Conservation (phyloP, 2,329 filamentous ascomycete species). For the Calonectria henricotiae region DNA sequence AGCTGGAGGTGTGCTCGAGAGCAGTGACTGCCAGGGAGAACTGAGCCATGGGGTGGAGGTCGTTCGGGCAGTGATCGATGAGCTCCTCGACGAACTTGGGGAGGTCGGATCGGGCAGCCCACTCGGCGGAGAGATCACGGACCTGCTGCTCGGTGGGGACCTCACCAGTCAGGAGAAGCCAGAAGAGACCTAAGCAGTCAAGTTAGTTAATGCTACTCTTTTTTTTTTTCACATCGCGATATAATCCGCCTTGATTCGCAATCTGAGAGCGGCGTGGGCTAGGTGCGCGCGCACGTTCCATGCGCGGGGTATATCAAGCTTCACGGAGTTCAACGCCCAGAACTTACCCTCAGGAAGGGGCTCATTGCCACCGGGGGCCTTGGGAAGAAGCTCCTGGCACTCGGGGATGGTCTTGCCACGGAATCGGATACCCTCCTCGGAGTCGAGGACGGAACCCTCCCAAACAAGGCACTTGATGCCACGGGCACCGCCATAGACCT, state of each 20-base stretch:
- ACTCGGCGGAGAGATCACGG: conserved; percentile 97
- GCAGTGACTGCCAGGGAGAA: conserved; percentile 98
- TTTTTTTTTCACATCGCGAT: neutral
- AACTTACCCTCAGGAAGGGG: conserved; percentile 90
- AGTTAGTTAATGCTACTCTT: conserved; percentile 38
- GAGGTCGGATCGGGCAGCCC: conserved; percentile 96
- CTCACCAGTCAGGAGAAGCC: conserved; percentile 98
- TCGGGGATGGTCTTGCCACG: conserved; percentile 99
- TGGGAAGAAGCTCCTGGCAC: conserved; percentile 97
- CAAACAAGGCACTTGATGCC: conserved; percentile 99
- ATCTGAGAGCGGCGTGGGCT: neutral
- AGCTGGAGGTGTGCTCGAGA: conserved; percentile 97
- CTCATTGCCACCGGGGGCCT: conserved; percentile 96
- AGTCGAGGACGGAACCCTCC: conserved; percentile 98
- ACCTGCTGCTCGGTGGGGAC: conserved; percentile 98
- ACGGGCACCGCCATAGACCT: conserved; percentile 99
- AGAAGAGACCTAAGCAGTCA: conserved; percentile 85
- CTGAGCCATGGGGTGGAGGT: conserved; percentile 99
- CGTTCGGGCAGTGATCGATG: conserved; percentile 99
- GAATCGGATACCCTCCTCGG: conserved; percentile 99
- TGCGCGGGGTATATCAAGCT: conserved; percentile 29
- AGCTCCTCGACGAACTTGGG: conserved; percentile 99
- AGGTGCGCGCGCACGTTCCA: conserved; percentile 20
- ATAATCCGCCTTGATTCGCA: neutral
- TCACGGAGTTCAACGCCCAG: neutral